phyloP scores from a whole-genome alignment of 306 rosid species.

The Trifolium subterraneum region DNA sequence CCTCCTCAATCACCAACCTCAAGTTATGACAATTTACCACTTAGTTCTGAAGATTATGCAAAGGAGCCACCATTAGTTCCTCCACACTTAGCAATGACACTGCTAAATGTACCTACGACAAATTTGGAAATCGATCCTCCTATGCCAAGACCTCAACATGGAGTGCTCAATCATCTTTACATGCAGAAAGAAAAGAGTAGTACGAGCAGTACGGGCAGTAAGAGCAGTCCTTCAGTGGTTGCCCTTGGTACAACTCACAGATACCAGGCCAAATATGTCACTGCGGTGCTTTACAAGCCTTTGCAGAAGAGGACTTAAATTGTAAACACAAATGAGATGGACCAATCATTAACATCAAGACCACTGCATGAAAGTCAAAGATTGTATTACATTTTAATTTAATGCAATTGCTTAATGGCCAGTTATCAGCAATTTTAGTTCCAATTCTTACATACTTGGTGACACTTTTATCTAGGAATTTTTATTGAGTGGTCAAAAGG shows the following conservation, averaged over 20 bases:
- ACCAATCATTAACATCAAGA: slow-evolving; percentile 43
- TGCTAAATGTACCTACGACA: slow-evolving; percentile 72
- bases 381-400: slow-evolving; percentile 50
- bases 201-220: slow-evolving; percentile 26
- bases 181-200: slow-evolving; percentile 65
- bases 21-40: slow-evolving; percentile 72
- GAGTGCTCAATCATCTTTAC: slow-evolving; percentile 88
- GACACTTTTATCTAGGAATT: slow-evolving; percentile 36
- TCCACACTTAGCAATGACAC: slow-evolving; percentile 82
- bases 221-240: slow-evolving; percentile 79
- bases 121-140: slow-evolving; percentile 77
- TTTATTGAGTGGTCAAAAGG: slow-evolving; percentile 20
- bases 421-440: slow-evolving; percentile 48
- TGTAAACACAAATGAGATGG: slow-evolving; percentile 41
- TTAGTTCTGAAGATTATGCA: slow-evolving; percentile 79
- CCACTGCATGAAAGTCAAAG: slow-evolving; percentile 49
- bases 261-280: slow-evolving; percentile 83
- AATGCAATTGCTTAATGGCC: slow-evolving; percentile 61
- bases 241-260: slow-evolving; percentile 89
- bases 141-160: slow-evolving; percentile 86
- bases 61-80: slow-evolving; percentile 97
- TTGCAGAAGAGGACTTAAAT: slow-evolving; percentile 68
- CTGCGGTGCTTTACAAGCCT: slow-evolving; percentile 94
- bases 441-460: slow-evolving; percentile 21
- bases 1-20: slow-evolving; percentile 92